Base-by-base conservation (phyloP, 2,329 filamentous ascomycete species). In the Onygenales sp. region DNA sequence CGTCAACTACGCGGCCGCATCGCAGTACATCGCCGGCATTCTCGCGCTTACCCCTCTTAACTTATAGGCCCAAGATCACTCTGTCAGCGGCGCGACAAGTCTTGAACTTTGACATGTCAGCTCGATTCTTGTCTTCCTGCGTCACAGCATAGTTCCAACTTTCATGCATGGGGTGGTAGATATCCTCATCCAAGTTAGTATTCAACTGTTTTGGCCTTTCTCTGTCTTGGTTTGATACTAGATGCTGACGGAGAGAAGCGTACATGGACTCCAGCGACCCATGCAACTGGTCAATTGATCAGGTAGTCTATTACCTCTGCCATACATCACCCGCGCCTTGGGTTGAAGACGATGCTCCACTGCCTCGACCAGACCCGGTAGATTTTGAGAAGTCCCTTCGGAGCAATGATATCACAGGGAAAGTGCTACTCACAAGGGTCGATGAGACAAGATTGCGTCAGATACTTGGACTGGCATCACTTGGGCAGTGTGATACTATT, bases 251-350 rank as follows among this genome's bases (percentile, higher is more conserved):
- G 21, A 27, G 21, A 27, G 21, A 27, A 27, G 21, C 21, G 21
- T 5, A 27, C 21, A 27, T 27, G 21, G 21, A 27, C 3, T 27
- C 21, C 39, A 42, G 39, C 53, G 88, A 95, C 68, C 88, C 89
- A n/a, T 86, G 84, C 67, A 63, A 77, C 52, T 95, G 89, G 89
- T 78, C 79, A 37, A 75, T 84, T 34, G 81, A 86, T 39, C 77
- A 82, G 37, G 81, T 94, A 9, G 78, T 86, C 8, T 65, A 74
- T 13, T 83, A 85, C 62, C 74, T 94, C 3, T 88, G 84, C 63
- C 74, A 77, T 21, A 62, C 72, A 2, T 63, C 73, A 3, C 72
- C 73, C 47, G 76, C 79, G 8, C 63, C 66, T 50, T 73, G 71
- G 69, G 62, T 65, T 8, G 58, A 59, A 17, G 66, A 63, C 13